Conservation (phyloP, 106 monocot genomes). For the Apostasia shenzhenica region DNA sequence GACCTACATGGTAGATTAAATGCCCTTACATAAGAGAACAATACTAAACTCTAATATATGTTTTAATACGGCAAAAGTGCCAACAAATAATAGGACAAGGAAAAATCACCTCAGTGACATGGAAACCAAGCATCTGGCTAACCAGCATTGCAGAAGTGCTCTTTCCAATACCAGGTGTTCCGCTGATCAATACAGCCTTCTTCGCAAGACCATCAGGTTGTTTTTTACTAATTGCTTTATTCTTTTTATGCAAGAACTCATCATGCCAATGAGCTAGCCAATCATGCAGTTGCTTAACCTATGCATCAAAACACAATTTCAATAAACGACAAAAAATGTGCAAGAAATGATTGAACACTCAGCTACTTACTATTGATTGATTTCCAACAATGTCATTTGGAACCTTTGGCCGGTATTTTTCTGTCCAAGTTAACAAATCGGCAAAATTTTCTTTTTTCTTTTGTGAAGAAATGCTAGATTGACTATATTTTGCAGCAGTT, state of each 20-base stretch:
- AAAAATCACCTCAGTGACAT: slow-evolving; percentile 72
- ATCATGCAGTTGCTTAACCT: slow-evolving; percentile 96
- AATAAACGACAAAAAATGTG: slow-evolving; percentile 10
- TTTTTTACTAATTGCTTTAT: slow-evolving; percentile 74
- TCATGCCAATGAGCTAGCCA: slow-evolving; percentile 78
- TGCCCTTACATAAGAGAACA: neutral
- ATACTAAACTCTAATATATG: neutral
- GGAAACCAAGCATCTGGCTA: slow-evolving; percentile 88
- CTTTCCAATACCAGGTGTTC: slow-evolving; percentile 96
- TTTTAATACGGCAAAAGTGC: neutral
- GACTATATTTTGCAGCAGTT: slow-evolving; percentile 26
- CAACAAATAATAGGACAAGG: neutral
- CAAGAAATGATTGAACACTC: neutral
- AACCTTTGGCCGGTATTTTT: slow-evolving; percentile 81
- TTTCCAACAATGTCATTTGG: slow-evolving; percentile 92
- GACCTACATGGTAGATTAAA: slow-evolving; percentile 47
- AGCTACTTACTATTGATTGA: slow-evolving; percentile 70
- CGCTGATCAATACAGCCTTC: slow-evolving; percentile 91
- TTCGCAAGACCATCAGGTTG: slow-evolving; percentile 66
- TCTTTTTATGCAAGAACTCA: slow-evolving; percentile 57
- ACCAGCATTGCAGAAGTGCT: slow-evolving; percentile 85
- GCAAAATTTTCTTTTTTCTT: slow-evolving; percentile 37
- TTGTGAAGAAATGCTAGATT: slow-evolving; percentile 18
- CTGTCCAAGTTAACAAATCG: slow-evolving; percentile 82
- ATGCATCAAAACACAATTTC: slow-evolving; percentile 5